Conservation (phyloP, 805 yeast genomes). For the Metschnikowia cerradonensis region DNA sequence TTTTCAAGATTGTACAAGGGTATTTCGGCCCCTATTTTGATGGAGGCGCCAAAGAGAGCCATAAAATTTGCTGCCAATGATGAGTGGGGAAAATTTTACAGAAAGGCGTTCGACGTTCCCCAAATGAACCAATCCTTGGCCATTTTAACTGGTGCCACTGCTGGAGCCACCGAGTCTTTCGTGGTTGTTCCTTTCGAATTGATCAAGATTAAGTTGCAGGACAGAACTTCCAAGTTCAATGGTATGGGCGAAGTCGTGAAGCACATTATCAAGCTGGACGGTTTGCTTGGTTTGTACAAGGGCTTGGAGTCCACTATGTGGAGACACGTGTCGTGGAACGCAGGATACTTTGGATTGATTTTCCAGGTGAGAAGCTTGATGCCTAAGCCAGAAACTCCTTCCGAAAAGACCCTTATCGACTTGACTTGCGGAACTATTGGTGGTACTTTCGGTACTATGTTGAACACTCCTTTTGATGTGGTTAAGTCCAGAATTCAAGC, state of each 20-base stretch:
- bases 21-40: slow-evolving; percentile 89
- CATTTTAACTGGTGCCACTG: slow-evolving; percentile 92
- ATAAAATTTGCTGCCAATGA: slow-evolving; percentile 98
- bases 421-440: slow-evolving; percentile 91
- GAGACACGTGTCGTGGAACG: slow-evolving; percentile 97
- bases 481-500: slow-evolving; percentile 97
- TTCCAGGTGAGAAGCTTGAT: slow-evolving; percentile 76
- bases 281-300: slow-evolving; percentile 79
- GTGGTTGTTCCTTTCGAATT: slow-evolving; percentile 98
- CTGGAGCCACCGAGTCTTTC: slow-evolving; percentile 95
- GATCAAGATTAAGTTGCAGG: slow-evolving; percentile 92
- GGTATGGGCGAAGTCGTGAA: slow-evolving; percentile 81
- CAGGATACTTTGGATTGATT: slow-evolving; percentile 95
- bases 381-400: slow-evolving; percentile 69
- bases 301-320: slow-evolving; percentile 96
- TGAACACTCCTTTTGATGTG: slow-evolving; percentile 96
- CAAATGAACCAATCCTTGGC: slow-evolving; percentile 79
- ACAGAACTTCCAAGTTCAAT: slow-evolving; percentile 71
- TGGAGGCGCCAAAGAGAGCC: slow-evolving; percentile 99
- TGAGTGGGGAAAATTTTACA: slow-evolving; percentile 88
- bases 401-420: slow-evolving; percentile 81
- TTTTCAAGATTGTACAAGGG: slow-evolving; percentile 83
- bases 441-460: slow-evolving; percentile 92
- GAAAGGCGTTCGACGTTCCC: slow-evolving; percentile 60
- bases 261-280: slow-evolving; percentile 69